Evolutionary conservation across 1,284 basidiomycete species (phyloP), one percentile per base, ranked within the genome.

Genomic region (Ganoderma meredithae): DNA sequence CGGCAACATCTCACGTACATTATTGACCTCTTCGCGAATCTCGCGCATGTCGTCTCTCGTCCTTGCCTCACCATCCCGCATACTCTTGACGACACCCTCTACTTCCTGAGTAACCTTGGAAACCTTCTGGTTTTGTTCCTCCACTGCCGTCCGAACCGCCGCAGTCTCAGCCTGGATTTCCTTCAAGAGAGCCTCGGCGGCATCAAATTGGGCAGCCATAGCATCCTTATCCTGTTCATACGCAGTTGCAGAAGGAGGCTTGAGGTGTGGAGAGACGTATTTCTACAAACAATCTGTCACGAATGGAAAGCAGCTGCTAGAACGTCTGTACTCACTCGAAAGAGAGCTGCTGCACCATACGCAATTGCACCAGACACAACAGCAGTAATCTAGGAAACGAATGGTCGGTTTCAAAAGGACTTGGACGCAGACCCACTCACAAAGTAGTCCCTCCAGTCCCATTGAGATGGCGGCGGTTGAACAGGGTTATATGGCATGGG

Each of bases 381-480:
- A 15, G 94, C 92, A 82, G 97, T 96, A 77, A 99, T 98, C 95
- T 97, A 75, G 61, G 5, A 2, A 53, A 65, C 49, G 33, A 13
- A 33, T 49, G 13, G 43, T 39, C 9, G 12, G 41, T 27, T n/a
- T 31, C 13, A n/a, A 19, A 25, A 15, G 27, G 27, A 33, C 3
- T 60, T 8, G n/a, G 31, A 47, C 3, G 27, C 0, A n/a, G 7
- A 43, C 39, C 47, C 7, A 81, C 94, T 79, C 77, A 96, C 95
- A 80, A 98, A 98, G 79, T 97, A 94, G 80, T 98, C 96, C 69
- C 96, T 85, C 96, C 96, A 98, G 79, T 98, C 96, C 84, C 90
- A 90, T 65, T 84, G 85, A 22, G 87, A 89, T 43, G 78, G 70
- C 41, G 80, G 77, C 63, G 83, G 82, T 69, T 81, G 79, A 67